Base-by-base conservation (phyloP, 805 yeast species). In the Hanseniaspora mollemarum region DNA sequence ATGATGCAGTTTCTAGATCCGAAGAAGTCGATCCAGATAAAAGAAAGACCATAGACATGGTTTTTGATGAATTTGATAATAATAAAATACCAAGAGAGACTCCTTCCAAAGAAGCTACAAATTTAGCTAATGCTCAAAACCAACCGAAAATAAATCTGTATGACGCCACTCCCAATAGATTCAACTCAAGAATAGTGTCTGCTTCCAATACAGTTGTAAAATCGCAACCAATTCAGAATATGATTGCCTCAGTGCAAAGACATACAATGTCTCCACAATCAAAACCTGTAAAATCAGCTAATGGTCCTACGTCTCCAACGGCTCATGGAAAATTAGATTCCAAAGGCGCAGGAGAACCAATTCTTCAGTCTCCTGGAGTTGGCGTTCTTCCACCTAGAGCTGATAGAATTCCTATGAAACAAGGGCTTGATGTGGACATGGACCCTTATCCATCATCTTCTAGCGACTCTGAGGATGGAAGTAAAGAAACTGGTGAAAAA, bases 11-110 rank as follows among this genome's bases (percentile, higher is more conserved):
- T 21, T 65, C 69, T 1, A 60, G 65, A 53, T 64, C 67, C 2
- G 67, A 62, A 45, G 62, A 63, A 13, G 69, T 65, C 2, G 69
- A 65, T 50, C 69, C 69, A 0, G 67, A 64, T 45, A 65, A 65
- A 49, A 57, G 67, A 9, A 65, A 59, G 49, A 67, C 64, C 43
- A 65, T 64, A 41, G 63, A 66, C 7, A 67, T 67, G 19, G 53
- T 59, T 29, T 56, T 60, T 43, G 41, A 21, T 25, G 29, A 24
- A 16, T 6, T 7, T 13, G 26, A 22, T 5, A 29, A n/a, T 25
- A 28, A 18, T 41, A 22, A 12, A 4, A 7, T n/a, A 12, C 25
- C 12, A n/a, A 31, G 25, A 21, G 49, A 45, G n/a, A 37, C 49
- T n/a, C 42, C 43, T 28, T 45, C 31, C 13, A 46, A 39, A 13